phyloP scores from a whole-genome alignment of 2,329 filamentous ascomycete genomes.

The Alternaria panax region DNA sequence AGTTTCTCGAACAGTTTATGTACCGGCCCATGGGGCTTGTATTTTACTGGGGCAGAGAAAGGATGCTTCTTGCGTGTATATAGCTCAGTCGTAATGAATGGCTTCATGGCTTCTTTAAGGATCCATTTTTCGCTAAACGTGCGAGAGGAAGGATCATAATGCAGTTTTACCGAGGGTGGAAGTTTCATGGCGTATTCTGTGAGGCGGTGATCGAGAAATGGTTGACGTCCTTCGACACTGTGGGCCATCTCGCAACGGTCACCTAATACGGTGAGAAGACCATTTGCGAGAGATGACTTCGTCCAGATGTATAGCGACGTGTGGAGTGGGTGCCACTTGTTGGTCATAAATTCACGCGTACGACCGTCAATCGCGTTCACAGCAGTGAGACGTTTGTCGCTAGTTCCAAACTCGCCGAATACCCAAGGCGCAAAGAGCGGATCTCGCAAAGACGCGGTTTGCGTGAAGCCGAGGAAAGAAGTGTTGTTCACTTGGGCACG shows the following conservation, averaged over 20 bases:
- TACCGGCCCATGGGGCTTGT: conserved; percentile 54
- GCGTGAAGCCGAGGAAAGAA: conserved; percentile 24
- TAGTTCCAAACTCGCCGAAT: conserved; percentile 17
- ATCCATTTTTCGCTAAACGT: conserved; percentile 59
- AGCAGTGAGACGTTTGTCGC: conserved; percentile 20
- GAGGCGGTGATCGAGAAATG: conserved; percentile 52
- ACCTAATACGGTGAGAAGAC: conserved; percentile 54
- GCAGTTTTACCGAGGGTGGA: conserved; percentile 49
- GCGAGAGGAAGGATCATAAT: conserved; percentile 32
- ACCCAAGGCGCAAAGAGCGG: conserved; percentile 21
- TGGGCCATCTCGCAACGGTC: conserved; percentile 58
- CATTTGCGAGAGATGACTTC: conserved; percentile 32
- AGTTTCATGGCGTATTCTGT: conserved; percentile 51
- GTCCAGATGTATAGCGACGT: conserved; percentile 36
- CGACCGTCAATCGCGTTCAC: conserved; percentile 36
- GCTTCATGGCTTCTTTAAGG: conserved; percentile 58
- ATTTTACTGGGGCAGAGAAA: conserved; percentile 57
- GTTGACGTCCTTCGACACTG: conserved; percentile 51
- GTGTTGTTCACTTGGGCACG: conserved; percentile 26
- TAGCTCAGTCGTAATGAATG: conserved; percentile 61
- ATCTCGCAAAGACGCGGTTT: conserved; percentile 14
- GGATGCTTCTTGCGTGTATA: conserved; percentile 60
- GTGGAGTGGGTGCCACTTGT: conserved; percentile 36
- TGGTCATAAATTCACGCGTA: conserved; percentile 30
- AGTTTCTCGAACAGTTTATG: conserved; percentile 44